Percentiles rank a stretch among this genome's conserved stretches.
Conservation (phyloP, 148 eudicot genomes). For the Vaccinium darrowii region DNA sequence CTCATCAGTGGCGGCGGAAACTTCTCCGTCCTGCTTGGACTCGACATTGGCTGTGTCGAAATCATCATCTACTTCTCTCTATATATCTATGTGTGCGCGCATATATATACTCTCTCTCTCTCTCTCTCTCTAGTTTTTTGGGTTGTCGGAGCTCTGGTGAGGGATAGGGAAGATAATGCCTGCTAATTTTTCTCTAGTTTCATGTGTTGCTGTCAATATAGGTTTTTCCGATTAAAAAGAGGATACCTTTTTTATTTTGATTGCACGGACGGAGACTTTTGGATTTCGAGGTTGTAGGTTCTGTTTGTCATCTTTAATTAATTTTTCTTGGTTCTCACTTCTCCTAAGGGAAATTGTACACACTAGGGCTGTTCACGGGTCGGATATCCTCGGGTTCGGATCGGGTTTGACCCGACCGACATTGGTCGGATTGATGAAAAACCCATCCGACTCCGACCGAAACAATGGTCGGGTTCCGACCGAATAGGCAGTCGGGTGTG, state of each 20-base stretch:
- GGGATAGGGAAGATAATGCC: not conserved
- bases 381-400: not conserved
- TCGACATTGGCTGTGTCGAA: conserved; percentile 55
- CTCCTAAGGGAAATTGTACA: too few relatives aligned
- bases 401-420: too few relatives aligned
- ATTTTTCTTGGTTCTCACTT: too few relatives aligned
- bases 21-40: conserved; percentile 70
- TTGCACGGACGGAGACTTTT: conserved; percentile 1
- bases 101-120: not conserved
- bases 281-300: not conserved
- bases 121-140: not conserved
- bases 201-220: not conserved
- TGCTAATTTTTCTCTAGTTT: too few relatives aligned
- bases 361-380: not conserved
- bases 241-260: not conserved
- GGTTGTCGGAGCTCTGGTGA: not conserved
- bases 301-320: not conserved
- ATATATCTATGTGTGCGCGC: not conserved
- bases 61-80: conserved; percentile 31
- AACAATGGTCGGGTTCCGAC: too few relatives aligned
- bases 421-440: too few relatives aligned
- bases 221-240: too few relatives aligned
- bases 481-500: too few relatives aligned
- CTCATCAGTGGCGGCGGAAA: conserved; percentile 83
- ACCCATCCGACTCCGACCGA: too few relatives aligned